Evolutionary conservation across 176 grass and related monocot species (phyloP), one percentile per base, ranked within the genome.

Genomic region (Phragmites australis): DNA sequence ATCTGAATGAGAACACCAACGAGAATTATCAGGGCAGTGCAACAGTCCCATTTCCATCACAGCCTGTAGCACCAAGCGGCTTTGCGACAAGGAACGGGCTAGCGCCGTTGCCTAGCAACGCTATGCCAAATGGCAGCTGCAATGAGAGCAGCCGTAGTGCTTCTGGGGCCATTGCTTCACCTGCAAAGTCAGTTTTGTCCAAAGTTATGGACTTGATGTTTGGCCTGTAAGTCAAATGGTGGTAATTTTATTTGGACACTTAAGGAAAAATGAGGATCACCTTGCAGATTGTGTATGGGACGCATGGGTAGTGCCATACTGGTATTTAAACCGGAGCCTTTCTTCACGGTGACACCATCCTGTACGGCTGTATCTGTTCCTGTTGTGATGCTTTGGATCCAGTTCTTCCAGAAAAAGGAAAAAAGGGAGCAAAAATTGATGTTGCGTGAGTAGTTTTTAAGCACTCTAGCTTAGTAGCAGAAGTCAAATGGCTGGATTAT

Each of bases 191-290:
- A 0, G 75, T 87, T 14, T 29, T 93, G 48, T 93, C 96, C 70
- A 91, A 92, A 85, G 90, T 91, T 25, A 82, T 99, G 75, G 96
- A 99, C 70, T 74, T 99, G 60, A 89, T 99, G 87, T 95, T 99
- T 76, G 93, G 96, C 64, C 81, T 98, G 23, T 98, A 83, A 91
- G 25, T 39, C 23, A 49, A 60, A 31, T 51, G 12, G 10, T 57
- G 39, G 25, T 23, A 2, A 37, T 2, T 21, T 13, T n/a, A 37
- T 82, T 50, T 52, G 30, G 50, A n/a, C 41, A 44, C 18, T 65
- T 23, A 50, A 40, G 39, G 43, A 3, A 53, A 71, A 70, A 26
- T 52, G 72, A 25, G 49, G 40, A 67, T 67, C 30, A 21, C 19
- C 42, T 58, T 1, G 30, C 2, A 16, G 17, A 40, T 31, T 39